Evolutionary conservation across 257 asterid genomes (phyloP), one percentile per base, ranked within the genome.

Genomic region (Catharanthus roseus): DNA sequence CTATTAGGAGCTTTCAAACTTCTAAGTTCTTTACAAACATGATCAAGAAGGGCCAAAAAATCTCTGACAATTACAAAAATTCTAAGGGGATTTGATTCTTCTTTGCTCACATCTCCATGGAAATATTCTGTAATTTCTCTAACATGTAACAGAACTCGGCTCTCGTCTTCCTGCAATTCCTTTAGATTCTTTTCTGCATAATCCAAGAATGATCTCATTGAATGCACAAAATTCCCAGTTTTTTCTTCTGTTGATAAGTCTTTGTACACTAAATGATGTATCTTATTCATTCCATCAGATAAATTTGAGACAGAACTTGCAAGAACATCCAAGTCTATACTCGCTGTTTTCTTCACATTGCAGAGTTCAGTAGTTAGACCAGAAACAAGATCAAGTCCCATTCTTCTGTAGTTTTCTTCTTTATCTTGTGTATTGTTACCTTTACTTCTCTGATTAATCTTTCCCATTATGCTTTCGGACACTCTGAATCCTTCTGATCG

Each of bases 401-500:
- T 91, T 68, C 78, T 82, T 65, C 81, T 74, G 85, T 89, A 91
- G 71, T 71, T 79, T 76, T 88, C 96, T 78, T 91, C 99, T 78
- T 83, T 89, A 44, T 88, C 95, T 53, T 83, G 82, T 1, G 50
- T 19, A 61, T 68, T 85, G 42, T 60, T 57, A 36, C 56, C 75
- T 65, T 80, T 84, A 74, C 77, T 74, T 67, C 75, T 78, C 74
- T 79, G 88, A 4, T 86, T 79, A 77, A 95, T 95, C 85, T 80
- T 91, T 2, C 99, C 97, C 96, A 95, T 91, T 3, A 91, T 95
- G 93, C 99, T 95, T 4, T 95, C 90, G 0, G 99, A 91, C 26
- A 86, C 95, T 39, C 95, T 74, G 26, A 91, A 70, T 11, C 99
- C 99, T 72, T 95, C 99, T 0, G 99, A 86, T 2, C 99, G 89